Conservation (phyloP, 2,329 filamentous ascomycete species). For the Pseudophaeomoniella oleicola region DNA sequence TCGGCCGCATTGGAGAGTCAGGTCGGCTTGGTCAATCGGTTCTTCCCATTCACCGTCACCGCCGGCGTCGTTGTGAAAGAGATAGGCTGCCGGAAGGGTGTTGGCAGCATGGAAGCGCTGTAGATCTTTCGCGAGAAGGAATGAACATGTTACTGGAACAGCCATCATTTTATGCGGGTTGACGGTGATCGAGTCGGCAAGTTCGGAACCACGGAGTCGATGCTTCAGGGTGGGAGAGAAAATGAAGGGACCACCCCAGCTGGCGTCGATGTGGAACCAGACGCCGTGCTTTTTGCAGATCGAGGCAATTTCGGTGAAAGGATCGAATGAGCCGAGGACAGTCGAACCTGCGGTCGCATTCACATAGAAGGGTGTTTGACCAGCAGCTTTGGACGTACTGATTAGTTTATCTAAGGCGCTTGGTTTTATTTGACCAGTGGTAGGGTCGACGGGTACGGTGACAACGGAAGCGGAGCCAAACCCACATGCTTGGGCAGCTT, state of each 20-base stretch:
- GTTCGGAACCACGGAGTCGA: conserved; percentile 55
- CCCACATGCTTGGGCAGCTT: conserved; percentile 82
- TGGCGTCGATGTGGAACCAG: conserved; percentile 89
- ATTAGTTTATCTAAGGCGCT: conserved; percentile 50
- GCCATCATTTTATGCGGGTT: conserved; percentile 98
- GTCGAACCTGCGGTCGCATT: conserved; percentile 94
- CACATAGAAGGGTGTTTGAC: conserved; percentile 79
- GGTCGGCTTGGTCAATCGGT: conserved; percentile 77
- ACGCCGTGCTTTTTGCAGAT: conserved; percentile 59
- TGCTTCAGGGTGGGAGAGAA: conserved; percentile 47
- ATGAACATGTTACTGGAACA: conserved; percentile 79
- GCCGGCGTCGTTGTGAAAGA: conserved; percentile 46
- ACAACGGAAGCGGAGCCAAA: conserved; percentile 64
- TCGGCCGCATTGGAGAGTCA: conserved; percentile 87
- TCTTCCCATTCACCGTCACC: conserved; percentile 31
- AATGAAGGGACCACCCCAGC: conserved; percentile 74
- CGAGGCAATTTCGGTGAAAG: conserved; percentile 52
- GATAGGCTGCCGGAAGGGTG: conserved; percentile 72
- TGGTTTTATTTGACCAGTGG: conserved; percentile 55
- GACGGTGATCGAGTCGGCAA: conserved; percentile 69
- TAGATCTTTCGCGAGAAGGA: conserved; percentile 67
- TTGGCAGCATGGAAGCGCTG: conserved; percentile 68
- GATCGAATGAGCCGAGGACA: conserved; percentile 79
- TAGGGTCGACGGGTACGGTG: conserved; percentile 55
- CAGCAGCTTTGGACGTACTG: conserved; percentile 44